Evolutionary conservation across 176 grass and related monocot genomes (phyloP).

Genomic region (Avena eriantha): DNA sequence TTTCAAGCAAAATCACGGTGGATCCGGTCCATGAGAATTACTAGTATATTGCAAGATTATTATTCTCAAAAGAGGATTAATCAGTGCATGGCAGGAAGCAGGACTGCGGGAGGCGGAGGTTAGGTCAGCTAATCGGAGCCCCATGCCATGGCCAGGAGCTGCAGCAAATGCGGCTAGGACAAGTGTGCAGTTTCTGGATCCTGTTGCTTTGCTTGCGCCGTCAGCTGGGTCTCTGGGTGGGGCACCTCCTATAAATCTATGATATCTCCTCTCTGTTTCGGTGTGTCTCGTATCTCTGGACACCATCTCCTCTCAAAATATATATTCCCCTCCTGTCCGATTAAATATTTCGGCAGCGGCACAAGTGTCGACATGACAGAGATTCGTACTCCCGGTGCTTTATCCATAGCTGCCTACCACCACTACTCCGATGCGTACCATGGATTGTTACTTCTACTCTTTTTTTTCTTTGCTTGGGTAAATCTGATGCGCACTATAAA

Average conservation of each 20-base stretch:
- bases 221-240: not conserved
- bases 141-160: not conserved
- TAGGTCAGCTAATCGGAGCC: slow-evolving; percentile 54
- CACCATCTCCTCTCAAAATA: slow-evolving; percentile 26
- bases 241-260: not conserved
- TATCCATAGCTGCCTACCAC: not conserved
- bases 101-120: not conserved
- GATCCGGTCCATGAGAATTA: not conserved
- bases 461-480: not conserved
- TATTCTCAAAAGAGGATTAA: not conserved
- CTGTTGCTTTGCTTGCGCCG: not conserved
- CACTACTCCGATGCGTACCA: not conserved
- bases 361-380: slow-evolving; percentile 4
- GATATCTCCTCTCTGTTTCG: slow-evolving; percentile 40
- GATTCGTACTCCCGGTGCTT: not conserved
- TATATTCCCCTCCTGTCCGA: not conserved
- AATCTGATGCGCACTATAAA: not conserved
- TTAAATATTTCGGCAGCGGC: slow-evolving; percentile 22
- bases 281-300: slow-evolving; percentile 50
- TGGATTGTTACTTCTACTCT: not conserved
- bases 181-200: slow-evolving; percentile 42
- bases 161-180: slow-evolving; percentile 39
- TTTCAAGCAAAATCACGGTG: slow-evolving; percentile 35
- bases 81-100: not conserved
- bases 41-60: not conserved